Evolutionary conservation across 2,329 filamentous ascomycete genomes (phyloP).

Genomic region (Cladophialophora psammophila): DNA sequence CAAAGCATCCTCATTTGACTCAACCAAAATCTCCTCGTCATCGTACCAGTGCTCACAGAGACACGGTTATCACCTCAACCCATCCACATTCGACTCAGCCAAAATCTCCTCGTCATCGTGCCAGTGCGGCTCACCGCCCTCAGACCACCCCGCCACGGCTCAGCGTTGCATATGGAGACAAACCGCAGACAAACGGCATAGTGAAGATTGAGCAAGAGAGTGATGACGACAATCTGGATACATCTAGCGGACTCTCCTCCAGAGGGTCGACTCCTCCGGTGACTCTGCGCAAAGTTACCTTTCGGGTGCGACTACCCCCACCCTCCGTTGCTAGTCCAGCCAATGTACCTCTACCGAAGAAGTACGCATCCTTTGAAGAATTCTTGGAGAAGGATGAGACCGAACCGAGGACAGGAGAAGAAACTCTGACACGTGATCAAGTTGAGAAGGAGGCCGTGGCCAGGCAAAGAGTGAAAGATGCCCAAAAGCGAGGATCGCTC

Average conservation of each 20-base stretch:
- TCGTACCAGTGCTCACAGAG: background rate
- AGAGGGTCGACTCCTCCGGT: constrained; percentile 27
- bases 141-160: constrained; percentile 12
- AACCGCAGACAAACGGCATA: constrained; percentile 20
- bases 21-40: constrained; percentile 21
- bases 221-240: constrained; percentile 20
- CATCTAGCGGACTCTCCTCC: constrained; percentile 15
- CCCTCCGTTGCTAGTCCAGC: constrained; percentile 60
- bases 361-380: constrained; percentile 65
- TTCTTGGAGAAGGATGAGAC: constrained; percentile 65
- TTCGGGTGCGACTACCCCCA: constrained; percentile 61
- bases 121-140: constrained; percentile 4
- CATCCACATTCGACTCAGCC: background rate
- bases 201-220: constrained; percentile 25
- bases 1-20: constrained; percentile 3
- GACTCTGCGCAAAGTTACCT: constrained; percentile 48
- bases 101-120: constrained; percentile 20
- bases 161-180: constrained; percentile 20
- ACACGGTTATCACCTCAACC: background rate
- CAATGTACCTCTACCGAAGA: constrained; percentile 55
- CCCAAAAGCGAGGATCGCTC: constrained; percentile 78
- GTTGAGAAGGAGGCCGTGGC: constrained; percentile 72
- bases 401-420: constrained; percentile 52
- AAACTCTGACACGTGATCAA: constrained; percentile 63
- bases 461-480: constrained; percentile 74